Evolutionary conservation across 1,284 basidiomycete genomes (phyloP).

Genomic region (Fomitopsis schrenkii): DNA sequence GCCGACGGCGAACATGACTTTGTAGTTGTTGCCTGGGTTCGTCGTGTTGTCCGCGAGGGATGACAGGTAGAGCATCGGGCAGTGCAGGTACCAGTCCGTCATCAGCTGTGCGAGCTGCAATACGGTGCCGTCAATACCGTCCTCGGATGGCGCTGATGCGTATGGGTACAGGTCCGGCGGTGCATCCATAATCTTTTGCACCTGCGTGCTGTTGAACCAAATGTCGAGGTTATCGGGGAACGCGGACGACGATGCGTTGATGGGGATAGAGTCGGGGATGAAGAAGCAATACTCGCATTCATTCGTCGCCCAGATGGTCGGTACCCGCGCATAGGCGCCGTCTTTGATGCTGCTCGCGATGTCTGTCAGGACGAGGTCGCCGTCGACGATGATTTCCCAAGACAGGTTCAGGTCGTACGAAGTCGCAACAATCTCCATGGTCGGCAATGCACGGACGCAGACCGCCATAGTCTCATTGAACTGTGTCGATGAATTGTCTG

Average conservation of each 20-base stretch:
- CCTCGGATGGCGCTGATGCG: conserved; percentile 9
- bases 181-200: conserved; percentile 6
- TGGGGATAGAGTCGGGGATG: conserved; percentile 8
- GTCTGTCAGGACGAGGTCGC: conserved; percentile 11
- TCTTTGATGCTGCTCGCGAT: conserved; percentile 11
- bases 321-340: conserved; percentile 10
- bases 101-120: conserved; percentile 9
- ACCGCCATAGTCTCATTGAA: conserved; percentile 7
- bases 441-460: conserved; percentile 5
- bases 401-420: conserved; percentile 6
- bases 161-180: conserved; percentile 10
- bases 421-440: conserved; percentile 7
- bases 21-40: conserved; percentile 12
- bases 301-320: conserved; percentile 12
- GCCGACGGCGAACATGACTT: conserved; percentile 11
- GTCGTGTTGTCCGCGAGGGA: conserved; percentile 12
- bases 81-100: conserved; percentile 12
- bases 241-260: conserved; percentile 7
- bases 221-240: conserved; percentile 10
- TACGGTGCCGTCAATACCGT: conserved; percentile 10
- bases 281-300: conserved; percentile 14
- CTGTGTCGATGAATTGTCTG: conserved; percentile 4
- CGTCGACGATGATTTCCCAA: conserved; percentile 10
- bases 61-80: conserved; percentile 11
- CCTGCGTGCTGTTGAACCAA: conserved; percentile 10